Percentiles rank a stretch among this genome's conserved stretches.
Evolutionary conservation across 1,284 basidiomycete species (phyloP).

Genomic region (Xerocomus amazonicus): DNA sequence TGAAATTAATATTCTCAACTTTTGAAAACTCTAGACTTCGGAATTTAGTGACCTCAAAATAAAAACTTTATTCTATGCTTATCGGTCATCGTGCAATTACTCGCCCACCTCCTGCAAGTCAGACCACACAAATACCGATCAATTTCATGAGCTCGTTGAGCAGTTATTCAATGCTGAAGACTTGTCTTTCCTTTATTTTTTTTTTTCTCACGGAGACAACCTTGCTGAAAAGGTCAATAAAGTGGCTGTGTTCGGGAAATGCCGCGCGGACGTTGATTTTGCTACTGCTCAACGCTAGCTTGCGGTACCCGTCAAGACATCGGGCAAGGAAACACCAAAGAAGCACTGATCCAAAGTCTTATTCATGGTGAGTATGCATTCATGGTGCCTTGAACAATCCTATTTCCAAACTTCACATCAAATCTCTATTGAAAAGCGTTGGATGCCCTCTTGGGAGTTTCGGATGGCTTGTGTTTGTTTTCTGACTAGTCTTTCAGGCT

Average conservation of each 20-base stretch:
- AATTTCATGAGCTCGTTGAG: too few species aligned
- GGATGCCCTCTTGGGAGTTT: slow-evolving; percentile 20
- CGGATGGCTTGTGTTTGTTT: slow-evolving; percentile 19
- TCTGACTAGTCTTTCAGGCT: slow-evolving; percentile 43
- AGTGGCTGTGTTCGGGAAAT: slow-evolving; percentile 28
- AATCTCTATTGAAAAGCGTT: slow-evolving; percentile 9
- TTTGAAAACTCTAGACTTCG: too few species aligned
- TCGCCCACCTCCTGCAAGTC: too few species aligned
- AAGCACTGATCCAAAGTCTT: slow-evolving; percentile 13
- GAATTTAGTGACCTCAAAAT: too few species aligned
- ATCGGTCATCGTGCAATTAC: too few species aligned
- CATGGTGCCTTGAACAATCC: not conserved
- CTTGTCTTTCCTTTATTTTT: too few species aligned
- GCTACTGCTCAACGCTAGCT: slow-evolving; percentile 1
- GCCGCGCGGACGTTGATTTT: slow-evolving; percentile 29
- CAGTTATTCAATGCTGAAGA: too few species aligned
- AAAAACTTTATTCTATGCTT: too few species aligned
- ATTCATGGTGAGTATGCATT: slow-evolving; percentile 28
- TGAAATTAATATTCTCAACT: too few species aligned
- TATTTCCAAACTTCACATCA: slow-evolving; percentile 1
- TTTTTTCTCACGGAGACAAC: too few species aligned
- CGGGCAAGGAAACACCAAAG: slow-evolving; percentile 20
- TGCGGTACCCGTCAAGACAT: slow-evolving; percentile 20
- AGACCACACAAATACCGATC: too few species aligned
- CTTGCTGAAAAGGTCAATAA: too few species aligned